phyloP scores from a whole-genome alignment of 1,284 basidiomycete species.

The Ganoderma leucocontextum region DNA sequence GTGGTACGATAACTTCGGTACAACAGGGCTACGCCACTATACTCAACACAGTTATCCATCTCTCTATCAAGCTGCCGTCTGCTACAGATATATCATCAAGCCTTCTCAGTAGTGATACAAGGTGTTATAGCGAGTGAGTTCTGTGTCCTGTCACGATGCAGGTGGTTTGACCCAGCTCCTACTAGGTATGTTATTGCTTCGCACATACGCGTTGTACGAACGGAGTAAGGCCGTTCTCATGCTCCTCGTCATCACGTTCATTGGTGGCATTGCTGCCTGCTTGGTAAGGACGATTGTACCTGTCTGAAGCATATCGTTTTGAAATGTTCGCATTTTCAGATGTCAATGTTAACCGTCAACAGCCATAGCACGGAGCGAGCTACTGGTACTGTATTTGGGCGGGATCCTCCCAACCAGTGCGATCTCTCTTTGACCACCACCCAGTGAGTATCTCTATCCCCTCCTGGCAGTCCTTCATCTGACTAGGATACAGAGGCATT shows the following conservation, averaged over 20 bases:
- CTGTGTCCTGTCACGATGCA: background rate
- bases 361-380: background rate
- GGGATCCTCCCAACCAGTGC: conserved; percentile 16
- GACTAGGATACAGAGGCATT: conserved; percentile 18
- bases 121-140: conserved; percentile 18
- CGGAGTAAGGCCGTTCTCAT: conserved; percentile 23
- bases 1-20: background rate
- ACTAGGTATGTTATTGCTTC: conserved; percentile 26
- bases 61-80: conserved; percentile 17
- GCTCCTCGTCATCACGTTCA: conserved; percentile 16
- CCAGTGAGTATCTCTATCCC: conserved; percentile 13
- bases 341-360: conserved; percentile 10
- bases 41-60: background rate
- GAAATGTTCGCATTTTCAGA: background rate
- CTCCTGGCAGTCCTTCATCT: background rate
- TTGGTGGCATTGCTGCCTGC: conserved; percentile 20
- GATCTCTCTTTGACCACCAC: conserved; percentile 22
- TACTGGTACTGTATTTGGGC: background rate
- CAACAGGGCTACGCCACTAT: background rate
- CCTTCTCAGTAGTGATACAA: conserved; percentile 15
- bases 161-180: background rate
- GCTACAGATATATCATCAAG: conserved; percentile 24
- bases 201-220: conserved; percentile 29
- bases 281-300: conserved; percentile 17
- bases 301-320: background rate